These are phyloP conservation scores for Pichia kudriavzevii DNA, from an alignment of 1,139 yeast genomes.

Conservation along the genomic window DNA sequence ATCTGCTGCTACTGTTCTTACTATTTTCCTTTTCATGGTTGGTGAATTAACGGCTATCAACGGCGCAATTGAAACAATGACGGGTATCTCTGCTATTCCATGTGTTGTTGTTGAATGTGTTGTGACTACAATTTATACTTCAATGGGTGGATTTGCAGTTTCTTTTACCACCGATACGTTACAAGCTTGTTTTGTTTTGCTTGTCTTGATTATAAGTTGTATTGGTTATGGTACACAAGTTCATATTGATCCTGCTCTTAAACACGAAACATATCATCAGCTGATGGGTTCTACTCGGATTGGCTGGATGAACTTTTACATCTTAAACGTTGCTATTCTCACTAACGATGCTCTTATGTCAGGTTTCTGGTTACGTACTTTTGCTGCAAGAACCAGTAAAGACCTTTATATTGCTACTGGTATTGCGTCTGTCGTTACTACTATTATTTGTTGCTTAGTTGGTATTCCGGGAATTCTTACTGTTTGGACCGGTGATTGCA, in stretches of 20 bases:
- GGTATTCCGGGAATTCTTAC: conserved; percentile 85
- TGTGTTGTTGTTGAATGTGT: conserved; percentile 81
- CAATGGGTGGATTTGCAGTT: conserved; percentile 84
- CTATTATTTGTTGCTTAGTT: conserved; percentile 57
- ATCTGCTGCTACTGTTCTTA: conserved; percentile 75
- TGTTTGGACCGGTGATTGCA: conserved; percentile 78
- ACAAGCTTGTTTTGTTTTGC: conserved; percentile 70
- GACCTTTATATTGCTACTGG: conserved; percentile 72
- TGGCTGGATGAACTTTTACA: conserved; percentile 87
- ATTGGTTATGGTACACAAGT: conserved; percentile 78
- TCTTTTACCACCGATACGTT: conserved; percentile 83
- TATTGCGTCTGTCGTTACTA: conserved; percentile 61
- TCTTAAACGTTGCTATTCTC: conserved; percentile 75
- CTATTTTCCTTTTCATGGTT: conserved; percentile 82
- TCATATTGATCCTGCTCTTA: conserved; percentile 53
- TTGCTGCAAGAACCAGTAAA: conserved; percentile 73
- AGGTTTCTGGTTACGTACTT: conserved; percentile 91
- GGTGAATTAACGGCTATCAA: conserved; percentile 80
- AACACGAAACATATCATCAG: conserved; percentile 52
- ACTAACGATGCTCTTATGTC: conserved; percentile 88
- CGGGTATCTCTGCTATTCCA: conserved; percentile 74
- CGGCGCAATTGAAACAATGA: conserved; percentile 66
- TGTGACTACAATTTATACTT: conserved; percentile 80
- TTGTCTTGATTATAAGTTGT: conserved; percentile 62
- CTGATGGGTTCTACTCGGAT: conserved; percentile 55